Evolutionary conservation across 164 flowering plant genomes (phyloP), one percentile per base, ranked within the genome.

Genomic region (Amborella trichopoda): DNA sequence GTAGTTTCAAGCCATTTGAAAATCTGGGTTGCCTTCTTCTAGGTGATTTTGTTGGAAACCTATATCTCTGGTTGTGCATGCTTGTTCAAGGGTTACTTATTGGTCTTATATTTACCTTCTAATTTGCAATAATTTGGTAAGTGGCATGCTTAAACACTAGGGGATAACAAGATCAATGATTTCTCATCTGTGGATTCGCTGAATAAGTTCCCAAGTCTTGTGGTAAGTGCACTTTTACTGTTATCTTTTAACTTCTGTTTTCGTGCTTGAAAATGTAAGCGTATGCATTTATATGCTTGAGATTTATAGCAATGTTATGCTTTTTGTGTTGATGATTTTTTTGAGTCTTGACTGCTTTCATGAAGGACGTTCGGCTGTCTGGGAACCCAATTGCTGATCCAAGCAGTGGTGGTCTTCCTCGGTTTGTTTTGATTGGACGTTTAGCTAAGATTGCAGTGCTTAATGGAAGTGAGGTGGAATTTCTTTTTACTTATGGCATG

Each of bases 381-480:
- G 96, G 76, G 38, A 91, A 91, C 69, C 96, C 95, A 51, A 47
- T 82, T 28, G 55, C 82, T 66, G 94, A 87, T 78, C 74, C 85
- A 37, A 74, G 64, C 52, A 68, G 54, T 50, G 94, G 95, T 36
- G 95, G 94, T 38, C 45, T 80, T 21, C 79, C 88, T 24, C 69
- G 96, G 61, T 91, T 69, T 78, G 78, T 63, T 41, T 52, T 80
- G 54, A 63, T 87, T 68, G 99, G 96, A 34, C 77, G 95, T 14
- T 60, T 91, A 43, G 78, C 78, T 49, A 78, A 80, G 62, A 71
- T 87, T 57, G 56, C 76, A 65, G 67, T 83, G 16, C 59, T 91
- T 16, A 91, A 91, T 69, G 95, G 96, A 45, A 91, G 99, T 66
- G 96, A 91, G 99, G 96, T 90, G 63, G 49, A 1, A 24, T 48